A percentile compares a stretch with the other conserved stretches of the same genome.
Conservation (phyloP, 1,284 basidiomycete genomes). For the Cutaneotrichosporon cutaneum region DNA sequence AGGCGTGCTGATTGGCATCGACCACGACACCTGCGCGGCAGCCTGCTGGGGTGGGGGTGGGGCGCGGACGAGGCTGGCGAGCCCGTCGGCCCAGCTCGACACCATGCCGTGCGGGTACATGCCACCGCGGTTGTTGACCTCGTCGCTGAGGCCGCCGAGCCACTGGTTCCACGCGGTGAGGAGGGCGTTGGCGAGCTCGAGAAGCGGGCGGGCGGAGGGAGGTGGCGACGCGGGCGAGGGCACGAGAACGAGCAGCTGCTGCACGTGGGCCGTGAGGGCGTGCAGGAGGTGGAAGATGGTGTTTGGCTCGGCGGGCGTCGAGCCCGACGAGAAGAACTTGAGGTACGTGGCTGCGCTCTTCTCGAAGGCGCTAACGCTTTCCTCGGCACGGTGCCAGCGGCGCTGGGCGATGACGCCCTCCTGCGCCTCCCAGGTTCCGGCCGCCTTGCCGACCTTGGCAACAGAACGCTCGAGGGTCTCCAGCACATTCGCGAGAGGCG, state of each 20-base stretch:
- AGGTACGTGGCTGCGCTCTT: slow-evolving; percentile 44
- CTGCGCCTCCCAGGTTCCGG: slow-evolving; percentile 25
- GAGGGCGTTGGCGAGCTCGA: slow-evolving; percentile 39
- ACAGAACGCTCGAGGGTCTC: slow-evolving; percentile 34
- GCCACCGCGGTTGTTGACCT: slow-evolving; percentile 46
- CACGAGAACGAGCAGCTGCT: slow-evolving; percentile 34
- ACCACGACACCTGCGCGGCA: slow-evolving; percentile 16
- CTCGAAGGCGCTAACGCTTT: slow-evolving; percentile 32
- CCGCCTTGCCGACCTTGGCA: slow-evolving; percentile 26
- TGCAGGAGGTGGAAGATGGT: slow-evolving; percentile 40
- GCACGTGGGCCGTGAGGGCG: slow-evolving; percentile 33
- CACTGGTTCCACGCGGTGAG: slow-evolving; percentile 39
- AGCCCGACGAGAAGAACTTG: slow-evolving; percentile 36
- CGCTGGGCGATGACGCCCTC: slow-evolving; percentile 25
- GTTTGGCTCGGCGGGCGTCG: slow-evolving; percentile 23
- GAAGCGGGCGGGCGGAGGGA: slow-evolving; percentile 24
- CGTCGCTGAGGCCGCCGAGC: slow-evolving; percentile 33
- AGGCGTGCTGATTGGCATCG: slow-evolving; percentile 14
- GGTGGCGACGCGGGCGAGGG: slow-evolving; percentile 29
- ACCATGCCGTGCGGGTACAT: slow-evolving; percentile 46
- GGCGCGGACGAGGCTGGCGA: slow-evolving; percentile 29
- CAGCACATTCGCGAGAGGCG: slow-evolving; percentile 40
- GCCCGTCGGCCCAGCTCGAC: slow-evolving; percentile 34
- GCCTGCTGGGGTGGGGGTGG: background rate
- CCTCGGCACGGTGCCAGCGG: slow-evolving; percentile 37